Conservation (phyloP, 352 stramenopile species). For the Phytophthora macrochlamydospora region DNA sequence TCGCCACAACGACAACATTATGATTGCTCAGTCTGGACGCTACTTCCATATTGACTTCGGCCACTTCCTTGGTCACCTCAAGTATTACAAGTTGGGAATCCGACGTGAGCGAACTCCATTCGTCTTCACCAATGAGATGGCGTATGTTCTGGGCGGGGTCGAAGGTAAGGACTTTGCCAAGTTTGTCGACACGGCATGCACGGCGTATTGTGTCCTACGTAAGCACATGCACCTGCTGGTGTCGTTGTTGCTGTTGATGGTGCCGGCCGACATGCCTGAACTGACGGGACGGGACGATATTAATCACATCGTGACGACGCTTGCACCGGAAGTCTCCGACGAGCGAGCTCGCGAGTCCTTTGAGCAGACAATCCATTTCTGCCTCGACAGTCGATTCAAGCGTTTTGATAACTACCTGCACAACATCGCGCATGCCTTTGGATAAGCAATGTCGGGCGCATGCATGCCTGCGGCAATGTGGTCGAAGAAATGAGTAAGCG, state of each 20-base stretch:
- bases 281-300: slow-evolving; percentile 82
- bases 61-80: slow-evolving; percentile 88
- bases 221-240: slow-evolving; percentile 90
- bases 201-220: slow-evolving; percentile 76
- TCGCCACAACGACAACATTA: slow-evolving; percentile 97
- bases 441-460: slow-evolving; percentile 27
- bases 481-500: slow-evolving; percentile 34
- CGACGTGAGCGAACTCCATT: slow-evolving; percentile 86
- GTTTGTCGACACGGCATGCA: slow-evolving; percentile 77
- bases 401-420: slow-evolving; percentile 90
- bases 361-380: slow-evolving; percentile 81
- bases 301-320: slow-evolving; percentile 83
- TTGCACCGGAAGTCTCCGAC: slow-evolving; percentile 74
- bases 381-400: slow-evolving; percentile 86
- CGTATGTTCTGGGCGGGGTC: slow-evolving; percentile 80
- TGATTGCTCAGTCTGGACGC: slow-evolving; percentile 83
- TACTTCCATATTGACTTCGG: slow-evolving; percentile 93
- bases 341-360: slow-evolving; percentile 72
- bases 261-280: slow-evolving; percentile 88
- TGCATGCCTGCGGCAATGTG: slow-evolving; percentile 3
- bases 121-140: slow-evolving; percentile 91
- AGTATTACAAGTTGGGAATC: slow-evolving; percentile 87
- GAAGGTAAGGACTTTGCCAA: slow-evolving; percentile 75
- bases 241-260: slow-evolving; percentile 85
- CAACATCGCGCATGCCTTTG: slow-evolving; percentile 47